Evolutionary conservation across 2,329 filamentous ascomycete genomes (phyloP).

Genomic region (Monosporascus sp.): DNA sequence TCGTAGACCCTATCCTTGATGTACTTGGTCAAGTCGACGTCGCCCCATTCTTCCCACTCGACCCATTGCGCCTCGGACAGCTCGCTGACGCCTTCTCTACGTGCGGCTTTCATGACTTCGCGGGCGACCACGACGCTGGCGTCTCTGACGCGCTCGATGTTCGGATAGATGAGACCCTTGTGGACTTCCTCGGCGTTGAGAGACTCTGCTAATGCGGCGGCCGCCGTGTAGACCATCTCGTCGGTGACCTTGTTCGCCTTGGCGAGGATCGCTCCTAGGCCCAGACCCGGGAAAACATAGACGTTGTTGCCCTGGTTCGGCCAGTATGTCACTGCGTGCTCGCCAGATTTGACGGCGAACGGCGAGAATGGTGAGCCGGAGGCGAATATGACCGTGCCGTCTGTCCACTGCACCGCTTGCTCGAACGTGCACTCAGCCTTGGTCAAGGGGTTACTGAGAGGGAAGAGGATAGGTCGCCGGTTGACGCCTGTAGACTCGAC

Average conservation of each 20-base stretch:
- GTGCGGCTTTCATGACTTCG: constrained; percentile 89
- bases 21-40: constrained; percentile 54
- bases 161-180: constrained; percentile 83
- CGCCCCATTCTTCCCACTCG: constrained; percentile 68
- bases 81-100: constrained; percentile 70
- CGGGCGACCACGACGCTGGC: constrained; percentile 81
- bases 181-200: constrained; percentile 77
- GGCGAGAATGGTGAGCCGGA: constrained; percentile 88
- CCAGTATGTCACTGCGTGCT: constrained; percentile 61
- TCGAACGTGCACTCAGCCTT: constrained; percentile 98
- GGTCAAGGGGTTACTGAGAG: constrained; percentile 89
- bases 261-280: constrained; percentile 85
- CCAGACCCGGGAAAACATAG: constrained; percentile 96
- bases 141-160: constrained; percentile 85
- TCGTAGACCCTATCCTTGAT: constrained; percentile 59
- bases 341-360: constrained; percentile 57
- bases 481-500: constrained; percentile 61
- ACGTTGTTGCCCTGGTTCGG: constrained; percentile 81
- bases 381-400: constrained; percentile 87
- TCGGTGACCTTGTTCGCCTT: constrained; percentile 85
- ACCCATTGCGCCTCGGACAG: constrained; percentile 65
- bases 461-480: constrained; percentile 86
- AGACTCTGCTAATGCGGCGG: constrained; percentile 70
- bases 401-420: constrained; percentile 84
- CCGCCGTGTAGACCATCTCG: constrained; percentile 95